Evolutionary conservation across 108 stramenopile genomes (phyloP), one percentile per base, ranked within the genome.

Genomic region (Epipyxis sp.): DNA sequence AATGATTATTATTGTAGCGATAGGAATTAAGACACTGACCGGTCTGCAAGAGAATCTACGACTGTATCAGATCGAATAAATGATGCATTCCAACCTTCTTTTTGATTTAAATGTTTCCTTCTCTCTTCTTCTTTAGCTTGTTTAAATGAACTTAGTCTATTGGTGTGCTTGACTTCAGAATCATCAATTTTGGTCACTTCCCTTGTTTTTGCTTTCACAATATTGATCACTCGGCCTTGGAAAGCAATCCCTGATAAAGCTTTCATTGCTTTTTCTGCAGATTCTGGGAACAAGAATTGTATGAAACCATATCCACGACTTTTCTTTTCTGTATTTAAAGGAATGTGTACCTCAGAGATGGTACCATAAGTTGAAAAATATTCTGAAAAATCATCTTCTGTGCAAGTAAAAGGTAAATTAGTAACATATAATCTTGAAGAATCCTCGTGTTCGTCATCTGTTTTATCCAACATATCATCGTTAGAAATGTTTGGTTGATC

Each of bases 281-380:
- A 76, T 44, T 81, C 77, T 10, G 83, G 81, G 29, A 82, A 57
- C 2, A 83, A 40, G 58, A 84, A 88, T 39, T 92, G 86, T 32
- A 97, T 86, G 86, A 97, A 99, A 13, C 89, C 97, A 85, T 95
- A 98, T 2, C 98, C 98, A 59, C 96, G 95, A 77, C 44, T 32
- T 32, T 88, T 83, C 77, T 91, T 90, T 44, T 86, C 83, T 77
- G 93, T 93, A 78, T 97, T 96, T 30, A 93, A 89, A 40, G 97
- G 95, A n/a, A 97, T 88, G 77, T 96, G 96, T 54, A 91, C 93
- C 35, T 94, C 90, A 0, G 83, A 62, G 27, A 98, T 77, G 40
- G 50, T 77, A 57, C 95, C 95, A 77, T 84, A 90, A 16, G 82
- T 40, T 27, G 85, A 84, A 76, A 96, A 97, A 72, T 80, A 79